phyloP scores from a whole-genome alignment of 495 filamentous ascomycete genomes.

The Aspergillus cavernicola region DNA sequence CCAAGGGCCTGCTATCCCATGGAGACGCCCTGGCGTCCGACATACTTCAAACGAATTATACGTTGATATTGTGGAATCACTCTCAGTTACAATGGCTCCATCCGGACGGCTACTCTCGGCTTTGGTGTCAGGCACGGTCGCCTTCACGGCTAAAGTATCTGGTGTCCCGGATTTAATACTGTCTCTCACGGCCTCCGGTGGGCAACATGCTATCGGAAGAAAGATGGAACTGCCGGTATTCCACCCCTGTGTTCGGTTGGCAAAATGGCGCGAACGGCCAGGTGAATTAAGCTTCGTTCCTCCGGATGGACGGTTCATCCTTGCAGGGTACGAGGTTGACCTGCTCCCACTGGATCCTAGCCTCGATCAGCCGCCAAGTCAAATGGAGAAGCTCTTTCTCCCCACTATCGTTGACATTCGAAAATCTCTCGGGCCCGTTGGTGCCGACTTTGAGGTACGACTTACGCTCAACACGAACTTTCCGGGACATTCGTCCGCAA shows the following conservation, averaged over 20 bases:
- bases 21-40: slow-evolving; percentile 86
- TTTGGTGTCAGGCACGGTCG: slow-evolving; percentile 86
- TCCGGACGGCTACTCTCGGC: slow-evolving; percentile 84
- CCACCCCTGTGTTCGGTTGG: slow-evolving; percentile 88
- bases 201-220: slow-evolving; percentile 65
- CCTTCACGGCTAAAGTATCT: slow-evolving; percentile 91
- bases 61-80: slow-evolving; percentile 89
- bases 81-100: slow-evolving; percentile 82
- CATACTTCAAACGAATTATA: slow-evolving; percentile 98
- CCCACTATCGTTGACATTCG: slow-evolving; percentile 79
- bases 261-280: slow-evolving; percentile 78
- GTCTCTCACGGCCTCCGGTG: slow-evolving; percentile 71
- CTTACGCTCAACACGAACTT: slow-evolving; percentile 66
- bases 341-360: slow-evolving; percentile 62
- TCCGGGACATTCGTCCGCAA: slow-evolving; percentile 34
- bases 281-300: slow-evolving; percentile 93
- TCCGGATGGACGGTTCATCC: slow-evolving; percentile 90
- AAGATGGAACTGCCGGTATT: slow-evolving; percentile 90
- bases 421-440: slow-evolving; percentile 67
- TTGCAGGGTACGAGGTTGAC: slow-evolving; percentile 93
- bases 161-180: slow-evolving; percentile 87
- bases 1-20: slow-evolving; percentile 64
- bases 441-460: slow-evolving; percentile 86
- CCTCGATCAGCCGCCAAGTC: slow-evolving; percentile 42
- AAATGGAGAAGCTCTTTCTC: slow-evolving; percentile 66